Evolutionary conservation across 805 yeast species (phyloP), one percentile per base, ranked within the genome.

Genomic region (Metschnikowia colocasiae): DNA sequence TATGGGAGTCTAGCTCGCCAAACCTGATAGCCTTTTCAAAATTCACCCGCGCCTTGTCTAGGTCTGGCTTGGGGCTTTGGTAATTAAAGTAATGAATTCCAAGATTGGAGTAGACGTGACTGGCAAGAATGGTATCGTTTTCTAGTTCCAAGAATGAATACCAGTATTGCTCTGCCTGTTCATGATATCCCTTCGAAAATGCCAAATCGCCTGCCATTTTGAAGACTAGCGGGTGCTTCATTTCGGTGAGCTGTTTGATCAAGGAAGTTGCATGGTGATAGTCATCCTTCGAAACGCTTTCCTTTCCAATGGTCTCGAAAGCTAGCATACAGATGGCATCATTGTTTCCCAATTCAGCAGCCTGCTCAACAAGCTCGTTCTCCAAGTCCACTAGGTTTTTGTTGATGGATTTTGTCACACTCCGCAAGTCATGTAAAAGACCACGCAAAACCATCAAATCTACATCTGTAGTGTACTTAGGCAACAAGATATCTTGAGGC

Each of bases 191-290:
- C 48, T 74, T 66, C 38, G 75, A 69, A 51, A 76, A 76, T 8
- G 88, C 84, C 40, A 85, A 64, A 64, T 91, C 97, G 1, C 90
- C 97, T 1, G 85, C 80, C 55, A 87, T 68, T 62, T 90, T 90
- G 59, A 83, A 76, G 0, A 87, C 85, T 40, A 88, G 66, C 0
- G 95, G 90, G 60, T 88, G 92, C 13, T 81, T 74, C 41, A 76
- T 46, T 35, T 79, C 74, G 43, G 82, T 72, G 18, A 91, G 67
- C 33, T 81, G 69, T 30, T 70, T 68, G 6, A 90, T 74, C 39
- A 89, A 78, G 22, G 68, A 61, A 48, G 76, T 77, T 0, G 96
- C 96, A 59, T 83, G 76, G 2, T 56, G 55, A 52, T 75, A 77
- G 57, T 88, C 96, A 2, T 80, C 87, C 9, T 65, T 59, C 0